Evolutionary conservation across 352 stramenopile genomes (phyloP), one percentile per base, ranked within the genome.

Genomic region (Paralagenidium karlingii): DNA sequence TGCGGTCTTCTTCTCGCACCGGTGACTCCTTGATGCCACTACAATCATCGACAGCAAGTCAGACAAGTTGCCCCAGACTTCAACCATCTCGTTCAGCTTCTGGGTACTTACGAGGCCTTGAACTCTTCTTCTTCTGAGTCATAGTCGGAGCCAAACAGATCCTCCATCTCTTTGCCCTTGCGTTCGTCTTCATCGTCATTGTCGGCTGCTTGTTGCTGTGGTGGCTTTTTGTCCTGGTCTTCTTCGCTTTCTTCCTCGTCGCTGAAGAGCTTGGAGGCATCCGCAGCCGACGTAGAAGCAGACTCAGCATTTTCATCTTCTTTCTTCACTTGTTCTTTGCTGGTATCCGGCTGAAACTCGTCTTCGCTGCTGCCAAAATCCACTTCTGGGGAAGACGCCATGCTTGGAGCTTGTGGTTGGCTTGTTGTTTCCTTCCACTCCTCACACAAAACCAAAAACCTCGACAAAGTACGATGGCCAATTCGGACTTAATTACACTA

Each of bases 51-150:
- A 18, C 10, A 22, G n/a, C 27, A 0, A 7, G n/a, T 45, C 19
- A 56, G 24, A 32, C 24, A 18, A 30, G 10, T 1, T 16, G 10
- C 2, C 10, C 6, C 11, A 25, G 18, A 21, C 4, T 10, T 29
- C 6, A 11, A 63, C n/a, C n/a, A n/a, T n/a, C n/a, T n/a, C n/a
- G n/a, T n/a, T n/a, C n/a, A n/a, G n/a, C n/a, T n/a, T n/a, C n/a
- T n/a, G n/a, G n/a, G n/a, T n/a, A n/a, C 68, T 45, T 77, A 84
- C 70, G 68, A 82, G 30, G 77, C 77, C 50, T 91, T 88, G 59
- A 91, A 88, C 43, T 91, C 77, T 37, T 91, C 77, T 46, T 89
- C 76, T 38, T 85, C 77, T 43, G 77, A 91, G 53, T 91, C 77
- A 51, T 91, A 91, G 46, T 91, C 77, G 27, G 77, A 91, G 37